Percentiles rank a stretch among this genome's conserved stretches.
Evolutionary conservation across 352 stramenopile species (phyloP).

Genomic region (Globisporangium mamillatum): DNA sequence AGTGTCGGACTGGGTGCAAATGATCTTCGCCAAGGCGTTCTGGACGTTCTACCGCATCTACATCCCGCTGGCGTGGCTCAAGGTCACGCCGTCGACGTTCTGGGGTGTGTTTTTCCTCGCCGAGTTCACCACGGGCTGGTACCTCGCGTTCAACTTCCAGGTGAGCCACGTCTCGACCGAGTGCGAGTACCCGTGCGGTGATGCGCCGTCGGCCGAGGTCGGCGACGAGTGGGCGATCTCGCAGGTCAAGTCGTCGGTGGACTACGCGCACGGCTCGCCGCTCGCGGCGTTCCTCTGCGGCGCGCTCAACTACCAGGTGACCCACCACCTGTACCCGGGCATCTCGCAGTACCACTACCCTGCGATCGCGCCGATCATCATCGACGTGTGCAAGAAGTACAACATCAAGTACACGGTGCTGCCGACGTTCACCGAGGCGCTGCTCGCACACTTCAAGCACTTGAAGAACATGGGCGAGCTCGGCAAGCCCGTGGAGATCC

Average conservation of each 20-base stretch:
- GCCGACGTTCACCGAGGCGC: constrained; percentile 72
- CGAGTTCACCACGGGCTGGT: constrained; percentile 91
- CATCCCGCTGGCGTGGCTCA: constrained; percentile 79
- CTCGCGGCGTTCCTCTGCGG: constrained; percentile 92
- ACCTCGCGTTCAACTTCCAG: constrained; percentile 94
- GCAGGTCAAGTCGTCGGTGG: constrained; percentile 94
- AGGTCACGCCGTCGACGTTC: constrained; percentile 56
- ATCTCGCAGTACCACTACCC: constrained; percentile 94
- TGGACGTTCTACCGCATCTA: constrained; percentile 90
- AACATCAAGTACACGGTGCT: constrained; percentile 91
- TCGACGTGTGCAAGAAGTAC: constrained; percentile 92
- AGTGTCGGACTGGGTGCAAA: constrained; percentile 66
- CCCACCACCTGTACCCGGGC: constrained; percentile 90
- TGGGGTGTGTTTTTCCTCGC: constrained; percentile 82
- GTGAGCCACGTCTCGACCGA: constrained; percentile 89
- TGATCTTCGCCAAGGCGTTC: constrained; percentile 88
- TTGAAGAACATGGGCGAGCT: constrained; percentile 87
- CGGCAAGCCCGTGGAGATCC: constrained; percentile 71
- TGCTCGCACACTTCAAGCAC: constrained; percentile 86
- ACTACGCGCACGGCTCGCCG: constrained; percentile 85
- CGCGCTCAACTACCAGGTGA: constrained; percentile 97
- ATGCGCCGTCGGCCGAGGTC: constrained; percentile 58
- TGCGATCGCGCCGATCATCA: constrained; percentile 91
- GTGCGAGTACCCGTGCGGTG: constrained; percentile 84
- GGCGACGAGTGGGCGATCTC: constrained; percentile 91